Evolutionary conservation across 768 basidiomycete species (phyloP), one percentile per base, ranked within the genome.

Genomic region (Panaeolus cyanescens): DNA sequence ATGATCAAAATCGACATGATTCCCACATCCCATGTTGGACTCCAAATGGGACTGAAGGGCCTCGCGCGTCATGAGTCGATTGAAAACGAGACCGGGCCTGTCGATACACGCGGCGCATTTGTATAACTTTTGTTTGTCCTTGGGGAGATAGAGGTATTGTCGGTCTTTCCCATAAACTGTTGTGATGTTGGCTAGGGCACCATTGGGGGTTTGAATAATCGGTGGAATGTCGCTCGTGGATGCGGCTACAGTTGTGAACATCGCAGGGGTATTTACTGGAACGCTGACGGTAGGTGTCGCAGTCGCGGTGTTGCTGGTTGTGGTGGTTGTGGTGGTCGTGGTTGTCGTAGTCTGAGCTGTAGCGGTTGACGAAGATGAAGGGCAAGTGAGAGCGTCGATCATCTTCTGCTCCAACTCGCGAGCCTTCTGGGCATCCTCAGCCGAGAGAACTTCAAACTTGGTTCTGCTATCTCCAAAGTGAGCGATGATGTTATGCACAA

Each of bases 381-480:
- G 19, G 3, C 19, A 22, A 20, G 39, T 8, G 10, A 42, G 39
- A 20, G 39, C 39, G 5, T 2, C 39, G 3, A 42, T 9, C 39
- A 42, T 17, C 19, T n/a, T 42, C 5, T 22, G 39, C 19, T 42
- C 19, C 39, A 42, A 7, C 39, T 25, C 30, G 3, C 64, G 62
- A 17, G 71, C 75, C 39, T 66, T 60, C 1, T n/a, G 25, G 4
- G 66, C 66, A 37, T 74, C 71, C 34, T 66, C 65, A 1, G 63
- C 66, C 9, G 66, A 67, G 13, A 77, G 64, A 19, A 59, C 66
- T 42, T 76, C 70, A 71, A 72, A 77, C 2, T 59, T 61, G 6
- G 75, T 70, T 15, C 62, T 25, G 1, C 55, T 55, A 59, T 70
- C 68, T 20, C 74, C 72, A 59, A 70, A 74, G 56, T 77, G 76